Base-by-base conservation (phyloP, 1,284 basidiomycete species). In the Trichosporon ovoides region DNA sequence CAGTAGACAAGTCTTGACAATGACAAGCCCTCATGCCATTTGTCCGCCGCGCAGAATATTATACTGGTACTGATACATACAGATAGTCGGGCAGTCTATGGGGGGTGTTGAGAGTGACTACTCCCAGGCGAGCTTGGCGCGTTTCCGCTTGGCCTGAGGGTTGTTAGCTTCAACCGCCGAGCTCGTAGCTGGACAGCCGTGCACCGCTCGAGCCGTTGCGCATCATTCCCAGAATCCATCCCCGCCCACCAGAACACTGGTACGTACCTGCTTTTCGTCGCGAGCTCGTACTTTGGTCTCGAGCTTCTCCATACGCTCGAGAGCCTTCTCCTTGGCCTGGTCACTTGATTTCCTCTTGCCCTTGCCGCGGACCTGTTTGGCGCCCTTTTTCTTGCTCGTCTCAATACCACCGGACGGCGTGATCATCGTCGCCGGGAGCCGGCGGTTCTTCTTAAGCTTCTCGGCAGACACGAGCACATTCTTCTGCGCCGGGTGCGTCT, bases 61-160 rank as follows among this genome's bases (percentile, higher is more conserved):
- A 43, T 14, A 28, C 28, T 31, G 28, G 28, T 31, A 16, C 12
- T 31, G 14, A 31, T 56, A 56, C 55, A 56, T 56, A 56, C 55
- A 56, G 24, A 13, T 31, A n/a, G 24, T 7, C 43, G 14, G 43
- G 28, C 43, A 48, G 43, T 28, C 24, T 31, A 52, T 20, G 6
- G 12, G 37, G 38, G 11, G 7, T 40, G 13, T 13, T 33, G 24
- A 13, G 28, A 1, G 4, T 7, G 28, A 54, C 55, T 64, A 75
- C 53, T 75, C 74, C 74, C 74, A 75, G 43, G 74, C 74, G 43
- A 68, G 68, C 68, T 75, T 75, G 13, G 74, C 74, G 55, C 71
- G 60, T 52, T 71, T 64, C 22, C 74, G 53, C 63, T 73, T 75
- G 13, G 66, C 67, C 73, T 75, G 56, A 0, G 16, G 19, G 37